Evolutionary conservation across 1,139 yeast genomes (phyloP), one percentile per base, ranked within the genome.

Genomic region (Arxiozyma slooffiae): DNA sequence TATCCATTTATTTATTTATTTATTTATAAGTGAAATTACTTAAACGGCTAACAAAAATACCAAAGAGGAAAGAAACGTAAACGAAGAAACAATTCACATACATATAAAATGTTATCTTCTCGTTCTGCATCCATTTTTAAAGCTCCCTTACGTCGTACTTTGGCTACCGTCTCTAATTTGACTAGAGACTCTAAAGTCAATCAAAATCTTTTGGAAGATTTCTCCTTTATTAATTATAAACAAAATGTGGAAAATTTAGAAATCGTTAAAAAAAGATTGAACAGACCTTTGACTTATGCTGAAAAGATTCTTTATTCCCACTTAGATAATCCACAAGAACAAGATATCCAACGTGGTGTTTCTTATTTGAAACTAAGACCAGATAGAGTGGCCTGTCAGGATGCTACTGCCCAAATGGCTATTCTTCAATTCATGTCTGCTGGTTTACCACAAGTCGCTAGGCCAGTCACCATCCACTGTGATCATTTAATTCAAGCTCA

Each of bases 381-480:
- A 54, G 98, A 92, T 74, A 87, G 98, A 77, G 97, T 92, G 64
- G 97, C 98, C 55, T 90, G 97, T 80, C 98, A 92, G 78, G 98
- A 92, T 79, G 98, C 98, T 62, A 90, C 97, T 58, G 98, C 98
- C 61, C 98, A 92, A 77, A 92, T 92, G 98, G 97, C 97, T 60
- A 87, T 92, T 66, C 78, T 92, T 70, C 98, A 92, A 78, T 90
- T 90, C 74, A 90, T 90, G 97, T 85, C 96, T 61, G 96, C 96
- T 60, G 95, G 95, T 67, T 75, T 92, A 78, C 95, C 95, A 58
- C 79, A 80, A 64, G 97, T 89, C 53, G 96, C 96, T 57, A 89
- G 95, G 62, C 98, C 98, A 61, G 82, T 96, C 60, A 88, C 97
- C 54, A 97, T 92, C 57, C 98, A 92, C 78, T 92, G 98, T 81